Conservation (phyloP, 169 alveolate genomes). For the Pseudocohnilembus persalinus region DNA sequence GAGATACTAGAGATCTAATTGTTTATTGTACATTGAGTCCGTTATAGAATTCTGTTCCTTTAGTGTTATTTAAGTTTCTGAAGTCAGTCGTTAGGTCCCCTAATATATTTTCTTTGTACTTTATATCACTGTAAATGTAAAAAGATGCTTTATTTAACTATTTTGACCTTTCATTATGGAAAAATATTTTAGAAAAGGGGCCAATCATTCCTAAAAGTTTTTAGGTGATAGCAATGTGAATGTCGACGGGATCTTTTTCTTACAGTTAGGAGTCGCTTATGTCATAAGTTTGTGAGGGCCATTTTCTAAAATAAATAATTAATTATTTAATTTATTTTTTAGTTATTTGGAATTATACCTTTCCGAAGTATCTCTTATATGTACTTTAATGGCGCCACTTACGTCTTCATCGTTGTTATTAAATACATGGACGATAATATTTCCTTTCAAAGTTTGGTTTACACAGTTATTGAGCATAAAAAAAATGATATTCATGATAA, state of each 20-base stretch:
- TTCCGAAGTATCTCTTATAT: neutral
- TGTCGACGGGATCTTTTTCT: neutral
- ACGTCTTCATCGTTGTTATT: neutral
- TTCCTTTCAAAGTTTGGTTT: neutral
- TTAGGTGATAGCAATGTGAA: neutral
- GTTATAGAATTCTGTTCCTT: neutral
- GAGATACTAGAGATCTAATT: neutral
- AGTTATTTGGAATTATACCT: neutral
- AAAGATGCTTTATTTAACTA: neutral
- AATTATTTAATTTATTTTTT: too few species aligned
- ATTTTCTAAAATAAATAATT: neutral
- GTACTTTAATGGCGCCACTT: neutral
- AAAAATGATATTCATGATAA: neutral
- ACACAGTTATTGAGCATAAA: neutral
- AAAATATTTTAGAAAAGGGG: neutral
- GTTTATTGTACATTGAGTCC: neutral
- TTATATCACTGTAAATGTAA: neutral
- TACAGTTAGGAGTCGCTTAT: neutral
- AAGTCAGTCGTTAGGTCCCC: neutral
- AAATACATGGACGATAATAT: neutral
- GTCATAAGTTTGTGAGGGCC: neutral
- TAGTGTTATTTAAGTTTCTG: neutral
- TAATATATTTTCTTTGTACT: neutral
- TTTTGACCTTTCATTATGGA: neutral
- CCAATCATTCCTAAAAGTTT: neutral